Base-by-base conservation (phyloP, 352 stramenopile species). In the Phytophthora lateralis region DNA sequence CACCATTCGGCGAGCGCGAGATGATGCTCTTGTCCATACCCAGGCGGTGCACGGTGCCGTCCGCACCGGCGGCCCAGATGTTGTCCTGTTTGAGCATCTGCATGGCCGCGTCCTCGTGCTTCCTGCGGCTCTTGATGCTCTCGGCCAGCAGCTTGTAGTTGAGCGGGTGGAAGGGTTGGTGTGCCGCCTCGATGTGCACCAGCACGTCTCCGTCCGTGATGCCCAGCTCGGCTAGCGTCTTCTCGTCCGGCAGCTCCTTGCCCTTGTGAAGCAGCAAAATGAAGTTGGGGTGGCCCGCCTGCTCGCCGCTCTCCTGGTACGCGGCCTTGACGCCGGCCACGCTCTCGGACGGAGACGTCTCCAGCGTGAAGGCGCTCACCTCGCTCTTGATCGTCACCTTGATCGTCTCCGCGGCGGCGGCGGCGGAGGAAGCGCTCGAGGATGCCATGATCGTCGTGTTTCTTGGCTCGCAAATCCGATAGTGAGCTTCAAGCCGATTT, bases 11-110 rank as follows among this genome's bases (percentile, higher is more conserved):
- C 39, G 79, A 85, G 58, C 76, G 63, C 15, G 82, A 88, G 47
- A 95, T 88, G 56, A 95, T 76, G 47, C 85, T 93, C 70, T 94
- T 92, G 57, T 95, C 85, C 55, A 94, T 69, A 10, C 87, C 87
- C 6, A 95, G 59, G 11, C 86, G 82, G 55, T 93, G 87, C 55
- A 95, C 80, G 6, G 80, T 95, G 43, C 87, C 87, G 34, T 95
- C 87, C 6, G 63, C 52, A 6, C 82, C 74, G 1, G 87, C 87
- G 18, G 87, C 87, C 87, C 87, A 96, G 39, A 94, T 93, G 55
- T 94, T 95, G 59, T 96, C 88, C 75, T 94, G 79, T 69, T 93
- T 90, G 61, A 76, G 54, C 63, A 94, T 91, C 66, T 92, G 87
- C 52, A 94, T 51, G 59, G 92, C 92, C 14, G 77, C 60, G 57